Percentiles rank a stretch among this genome's conserved stretches.
phyloP scores from a whole-genome alignment of 441 rosid species.

The Gossypium schwendimanii region DNA sequence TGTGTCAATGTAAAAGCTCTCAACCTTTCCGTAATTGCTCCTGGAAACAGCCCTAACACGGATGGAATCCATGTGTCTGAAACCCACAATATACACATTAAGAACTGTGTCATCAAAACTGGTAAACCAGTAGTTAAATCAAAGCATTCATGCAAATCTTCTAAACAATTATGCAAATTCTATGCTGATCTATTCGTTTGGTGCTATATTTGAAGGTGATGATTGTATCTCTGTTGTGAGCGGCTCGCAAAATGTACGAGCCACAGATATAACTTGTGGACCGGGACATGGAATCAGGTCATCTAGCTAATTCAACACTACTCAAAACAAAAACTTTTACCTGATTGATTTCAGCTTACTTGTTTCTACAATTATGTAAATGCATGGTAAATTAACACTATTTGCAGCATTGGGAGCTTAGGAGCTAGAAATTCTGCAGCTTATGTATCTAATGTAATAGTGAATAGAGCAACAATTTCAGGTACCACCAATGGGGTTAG shows the following conservation, averaged over 20 bases:
- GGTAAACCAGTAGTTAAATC: slow-evolving; percentile 28
- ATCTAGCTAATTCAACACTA: slow-evolving; percentile 10
- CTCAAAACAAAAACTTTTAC: slow-evolving; percentile 12
- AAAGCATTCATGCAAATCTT: not conserved
- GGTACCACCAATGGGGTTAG: slow-evolving; percentile 85
- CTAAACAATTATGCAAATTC: not conserved
- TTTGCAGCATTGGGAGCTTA: slow-evolving; percentile 79
- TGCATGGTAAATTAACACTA: not conserved
- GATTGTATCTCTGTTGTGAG: slow-evolving; percentile 85
- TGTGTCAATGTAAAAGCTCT: slow-evolving; percentile 48
- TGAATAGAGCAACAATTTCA: slow-evolving; percentile 55
- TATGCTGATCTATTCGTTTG: not conserved
- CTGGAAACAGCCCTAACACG: slow-evolving; percentile 77
- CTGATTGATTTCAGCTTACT: slow-evolving; percentile 12
- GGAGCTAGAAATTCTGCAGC: slow-evolving; percentile 61
- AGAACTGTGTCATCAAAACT: slow-evolving; percentile 50
- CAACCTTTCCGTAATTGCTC: slow-evolving; percentile 48
- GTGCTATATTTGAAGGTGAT: slow-evolving; percentile 49
- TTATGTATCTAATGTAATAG: slow-evolving; percentile 67
- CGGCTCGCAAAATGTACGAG: slow-evolving; percentile 72
- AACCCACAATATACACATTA: slow-evolving; percentile 53
- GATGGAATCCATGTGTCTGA: slow-evolving; percentile 78
- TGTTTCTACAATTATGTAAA: not conserved
- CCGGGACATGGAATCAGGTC: slow-evolving; percentile 97
- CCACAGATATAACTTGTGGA: slow-evolving; percentile 65